Evolutionary conservation across 2,329 filamentous ascomycete genomes (phyloP).

Genomic region (Lachnellula occidentalis): DNA sequence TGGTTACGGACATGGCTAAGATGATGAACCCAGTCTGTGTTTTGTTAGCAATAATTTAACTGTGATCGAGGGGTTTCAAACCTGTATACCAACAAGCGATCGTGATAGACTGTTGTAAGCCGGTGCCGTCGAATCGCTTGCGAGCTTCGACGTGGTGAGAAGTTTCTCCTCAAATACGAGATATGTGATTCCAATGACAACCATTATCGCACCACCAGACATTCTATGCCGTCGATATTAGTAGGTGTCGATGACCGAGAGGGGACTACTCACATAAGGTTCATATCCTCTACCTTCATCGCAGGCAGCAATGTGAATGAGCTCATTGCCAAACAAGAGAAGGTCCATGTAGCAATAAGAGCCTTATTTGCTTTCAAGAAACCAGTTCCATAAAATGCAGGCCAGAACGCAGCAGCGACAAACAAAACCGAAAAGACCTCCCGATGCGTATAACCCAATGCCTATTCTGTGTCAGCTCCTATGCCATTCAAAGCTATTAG

Average conservation of each 20-base stretch:
- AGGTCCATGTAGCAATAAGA: slow-evolving; percentile 65
- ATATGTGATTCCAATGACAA: slow-evolving; percentile 68
- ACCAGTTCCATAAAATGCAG: slow-evolving; percentile 61
- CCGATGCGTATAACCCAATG: slow-evolving; percentile 85
- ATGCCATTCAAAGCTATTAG: neutral
- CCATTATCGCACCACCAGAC: slow-evolving; percentile 73
- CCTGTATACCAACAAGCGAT: slow-evolving; percentile 60
- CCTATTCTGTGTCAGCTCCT: slow-evolving; percentile 44
- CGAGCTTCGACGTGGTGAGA: slow-evolving; percentile 22
- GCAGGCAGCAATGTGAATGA: slow-evolving; percentile 84
- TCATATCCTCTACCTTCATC: slow-evolving; percentile 73
- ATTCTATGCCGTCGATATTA: slow-evolving; percentile 44
- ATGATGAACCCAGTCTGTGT: slow-evolving; percentile 62
- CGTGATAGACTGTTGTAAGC: slow-evolving; percentile 48
- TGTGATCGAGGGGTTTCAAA: slow-evolving; percentile 30
- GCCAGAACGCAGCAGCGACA: slow-evolving; percentile 72
- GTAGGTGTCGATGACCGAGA: neutral
- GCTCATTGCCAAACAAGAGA: slow-evolving; percentile 79
- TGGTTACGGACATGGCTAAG: slow-evolving; percentile 79
- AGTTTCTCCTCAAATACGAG: slow-evolving; percentile 66
- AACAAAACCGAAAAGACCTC: slow-evolving; percentile 82
- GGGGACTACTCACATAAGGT: slow-evolving; percentile 57
- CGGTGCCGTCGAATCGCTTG: slow-evolving; percentile 20
- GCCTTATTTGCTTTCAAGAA: slow-evolving; percentile 65
- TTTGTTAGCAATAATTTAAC: neutral